A percentile compares a stretch with the other conserved stretches of the same genome.
Evolutionary conservation across 345 rosid species (phyloP).

Genomic region (Corchorus olitorius): DNA sequence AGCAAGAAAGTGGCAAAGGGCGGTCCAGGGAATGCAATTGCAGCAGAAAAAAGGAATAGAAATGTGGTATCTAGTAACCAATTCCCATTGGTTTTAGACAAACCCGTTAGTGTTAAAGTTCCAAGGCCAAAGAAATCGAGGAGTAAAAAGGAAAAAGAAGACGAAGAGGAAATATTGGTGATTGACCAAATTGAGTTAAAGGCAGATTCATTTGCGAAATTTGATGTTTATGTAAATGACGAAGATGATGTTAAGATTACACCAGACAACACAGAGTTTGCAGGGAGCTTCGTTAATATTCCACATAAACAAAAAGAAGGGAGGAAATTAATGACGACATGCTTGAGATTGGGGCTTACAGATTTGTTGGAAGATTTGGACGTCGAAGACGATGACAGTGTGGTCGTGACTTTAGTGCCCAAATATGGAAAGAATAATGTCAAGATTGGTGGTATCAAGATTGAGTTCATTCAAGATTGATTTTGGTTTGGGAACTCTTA

Average conservation of each 20-base stretch:
- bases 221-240: conserved; percentile 57
- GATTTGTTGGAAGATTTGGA: conserved; percentile 57
- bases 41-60: conserved; percentile 30
- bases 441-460: conserved; percentile 40
- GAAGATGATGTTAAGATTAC: conserved; percentile 33
- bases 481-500: not conserved
- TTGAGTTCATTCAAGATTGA: conserved; percentile 22
- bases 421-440: conserved; percentile 30
- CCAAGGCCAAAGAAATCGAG: conserved; percentile 49
- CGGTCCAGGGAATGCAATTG: conserved; percentile 25
- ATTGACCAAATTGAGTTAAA: conserved; percentile 46
- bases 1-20: conserved; percentile 18
- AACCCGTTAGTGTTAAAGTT: conserved; percentile 31
- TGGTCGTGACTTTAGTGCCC: conserved; percentile 53
- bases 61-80: not conserved
- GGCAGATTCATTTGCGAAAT: conserved; percentile 36
- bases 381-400: conserved; percentile 49
- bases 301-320: conserved; percentile 47
- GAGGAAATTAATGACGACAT: conserved; percentile 39
- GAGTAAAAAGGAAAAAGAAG: conserved; percentile 54
- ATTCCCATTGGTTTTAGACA: conserved; percentile 47
- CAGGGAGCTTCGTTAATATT: conserved; percentile 60
- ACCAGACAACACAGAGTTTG: conserved; percentile 50
- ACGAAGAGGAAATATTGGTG: conserved; percentile 51
- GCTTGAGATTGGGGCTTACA: conserved; percentile 43